A percentile compares a stretch with the other conserved stretches of the same genome.
Conservation (phyloP, 2,329 filamentous ascomycete genomes). For the Biscogniauxia sp. region DNA sequence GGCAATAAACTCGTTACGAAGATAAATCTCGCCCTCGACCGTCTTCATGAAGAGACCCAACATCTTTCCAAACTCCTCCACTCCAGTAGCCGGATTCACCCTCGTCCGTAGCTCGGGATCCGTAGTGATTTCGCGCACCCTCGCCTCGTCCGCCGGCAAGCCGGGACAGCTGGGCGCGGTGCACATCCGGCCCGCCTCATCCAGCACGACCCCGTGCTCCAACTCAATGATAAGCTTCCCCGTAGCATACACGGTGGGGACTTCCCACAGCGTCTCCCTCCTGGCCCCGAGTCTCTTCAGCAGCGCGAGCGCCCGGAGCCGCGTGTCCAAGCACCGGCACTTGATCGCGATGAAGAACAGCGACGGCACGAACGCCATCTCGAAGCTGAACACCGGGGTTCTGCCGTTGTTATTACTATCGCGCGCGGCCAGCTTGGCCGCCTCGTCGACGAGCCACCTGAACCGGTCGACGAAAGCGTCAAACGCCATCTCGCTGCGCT, state of each 20-base stretch:
- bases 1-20: constrained; percentile 22
- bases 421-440: constrained; percentile 12
- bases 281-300: constrained; percentile 30
- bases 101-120: not conserved
- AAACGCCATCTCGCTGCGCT: constrained; percentile 33
- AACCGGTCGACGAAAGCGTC: constrained; percentile 34
- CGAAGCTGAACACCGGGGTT: constrained; percentile 37
- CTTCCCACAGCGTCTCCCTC: constrained; percentile 39
- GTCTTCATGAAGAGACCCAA: constrained; percentile 25
- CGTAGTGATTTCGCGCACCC: constrained; percentile 25
- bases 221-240: constrained; percentile 36
- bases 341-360: constrained; percentile 39
- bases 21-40: constrained; percentile 21
- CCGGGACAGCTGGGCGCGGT: constrained; percentile 19
- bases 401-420: too few relatives aligned
- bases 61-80: constrained; percentile 16
- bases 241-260: constrained; percentile 29
- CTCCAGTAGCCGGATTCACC: constrained; percentile 12
- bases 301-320: constrained; percentile 34
- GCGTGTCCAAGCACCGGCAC: constrained; percentile 37
- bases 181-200: constrained; percentile 15
- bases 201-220: constrained; percentile 36
- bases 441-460: constrained; percentile 29
- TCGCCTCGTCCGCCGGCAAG: constrained; percentile 27
- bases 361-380: constrained; percentile 38